Base-by-base conservation (phyloP, 352 stramenopile genomes). In the Globisporangium barbulae region DNA sequence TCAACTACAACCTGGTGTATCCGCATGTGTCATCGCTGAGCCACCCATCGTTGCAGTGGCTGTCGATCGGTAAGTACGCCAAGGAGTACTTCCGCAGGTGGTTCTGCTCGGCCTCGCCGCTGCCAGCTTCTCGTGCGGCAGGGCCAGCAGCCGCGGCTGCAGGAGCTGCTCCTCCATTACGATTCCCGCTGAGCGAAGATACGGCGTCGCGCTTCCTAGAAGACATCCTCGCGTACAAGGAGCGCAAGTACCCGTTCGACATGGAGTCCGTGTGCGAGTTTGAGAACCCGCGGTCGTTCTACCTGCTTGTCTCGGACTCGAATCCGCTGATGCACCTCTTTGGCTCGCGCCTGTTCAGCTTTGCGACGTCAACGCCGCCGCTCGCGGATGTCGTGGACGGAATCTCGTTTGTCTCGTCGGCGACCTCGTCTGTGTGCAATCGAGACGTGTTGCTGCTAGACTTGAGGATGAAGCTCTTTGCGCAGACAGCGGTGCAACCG, bases 271-370 rank as follows among this genome's bases (percentile, higher is more conserved):
- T 86, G 62, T 87, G 76, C 61, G 83, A 91, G n/a, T 90, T 90
- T 50, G 83, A 93, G 49, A 89, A 89, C 33, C 81, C 81, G 2
- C 82, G 82, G 28, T 61, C 79, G 44, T 93, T 93, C 49, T 93
- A 91, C 60, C 72, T 84, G 72, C 73, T 93, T 5, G 74, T 93
- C 8, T 93, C 83, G 6, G 83, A 93, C 54, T 89, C 81, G 5
- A 83, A 89, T 61, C 81, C 81, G 2, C 53, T 91, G 56, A 91
- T 93, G 78, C 78, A 90, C 63, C 66, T 90, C 45, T 91, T 93
- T 53, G 81, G 83, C 3, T 79, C 78, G 45, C 72, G 83, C 2
- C 61, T 93, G 44, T 93, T 93, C 50, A 91, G 83, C 62, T 84
- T 93, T 60, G 72, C 75, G 39, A 89, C 80, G 33, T 83, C 75